Conservation (phyloP, 805 yeast species). For the Candida chauliodis region DNA sequence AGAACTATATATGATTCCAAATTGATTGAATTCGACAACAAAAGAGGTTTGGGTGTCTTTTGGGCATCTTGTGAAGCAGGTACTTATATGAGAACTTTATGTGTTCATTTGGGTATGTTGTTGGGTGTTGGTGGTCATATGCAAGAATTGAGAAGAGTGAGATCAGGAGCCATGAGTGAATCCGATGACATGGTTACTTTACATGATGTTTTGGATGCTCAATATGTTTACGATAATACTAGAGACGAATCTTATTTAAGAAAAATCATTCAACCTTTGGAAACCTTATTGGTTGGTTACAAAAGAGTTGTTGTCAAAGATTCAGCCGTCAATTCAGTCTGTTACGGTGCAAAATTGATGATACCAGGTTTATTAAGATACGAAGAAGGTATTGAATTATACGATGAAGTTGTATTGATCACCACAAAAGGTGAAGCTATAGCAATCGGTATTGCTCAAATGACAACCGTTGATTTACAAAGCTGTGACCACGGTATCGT, state of each 20-base stretch:
- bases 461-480: constrained; percentile 96
- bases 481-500: constrained; percentile 98
- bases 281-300: constrained; percentile 88
- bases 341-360: constrained; percentile 99
- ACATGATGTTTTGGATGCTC: constrained; percentile 97
- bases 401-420: constrained; percentile 96
- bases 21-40: constrained; percentile 92
- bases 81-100: constrained; percentile 97
- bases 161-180: constrained; percentile 94
- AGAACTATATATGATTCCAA: constrained; percentile 97
- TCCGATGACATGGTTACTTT: constrained; percentile 88
- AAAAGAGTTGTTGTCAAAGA: constrained; percentile 93
- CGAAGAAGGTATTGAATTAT: constrained; percentile 95
- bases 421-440: constrained; percentile 99
- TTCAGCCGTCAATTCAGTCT: constrained; percentile 95
- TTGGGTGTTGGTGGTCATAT: constrained; percentile 99
- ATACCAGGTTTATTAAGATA: constrained; percentile 97
- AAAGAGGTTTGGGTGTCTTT: constrained; percentile 94
- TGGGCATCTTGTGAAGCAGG: constrained; percentile 99
- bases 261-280: constrained; percentile 91
- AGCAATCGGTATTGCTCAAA: constrained; percentile 97
- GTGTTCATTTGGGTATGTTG: constrained; percentile 98
- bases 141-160: constrained; percentile 99
- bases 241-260: constrained; percentile 95
- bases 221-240: constrained; percentile 95